Conservation (phyloP, 129 eudicot species). For the Helichrysum umbraculigerum region DNA sequence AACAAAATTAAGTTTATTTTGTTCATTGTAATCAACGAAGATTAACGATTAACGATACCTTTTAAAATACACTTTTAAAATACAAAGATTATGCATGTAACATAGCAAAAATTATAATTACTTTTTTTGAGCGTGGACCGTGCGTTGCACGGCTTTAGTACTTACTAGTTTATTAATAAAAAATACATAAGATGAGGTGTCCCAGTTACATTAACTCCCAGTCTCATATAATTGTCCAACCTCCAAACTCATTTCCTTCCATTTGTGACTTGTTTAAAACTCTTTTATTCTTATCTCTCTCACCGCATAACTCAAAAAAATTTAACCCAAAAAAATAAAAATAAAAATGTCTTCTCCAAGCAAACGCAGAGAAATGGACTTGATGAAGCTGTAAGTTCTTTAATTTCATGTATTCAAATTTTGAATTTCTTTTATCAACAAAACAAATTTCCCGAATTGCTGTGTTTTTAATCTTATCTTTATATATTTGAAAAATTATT, state of each 20-base stretch:
- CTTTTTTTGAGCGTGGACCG: too few relatives aligned
- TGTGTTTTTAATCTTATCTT: constrained; percentile 7
- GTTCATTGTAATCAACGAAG: too few relatives aligned
- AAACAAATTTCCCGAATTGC: background rate
- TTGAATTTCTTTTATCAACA: background rate
- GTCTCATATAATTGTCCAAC: background rate
- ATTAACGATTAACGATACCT: too few relatives aligned
- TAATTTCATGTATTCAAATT: constrained; percentile 18
- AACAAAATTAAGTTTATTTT: too few relatives aligned
- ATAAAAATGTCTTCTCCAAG: constrained; percentile 79
- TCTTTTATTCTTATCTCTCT: constrained; percentile 34
- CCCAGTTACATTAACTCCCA: too few relatives aligned
- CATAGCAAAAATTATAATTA: too few relatives aligned
- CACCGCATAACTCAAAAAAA: constrained; percentile 17
- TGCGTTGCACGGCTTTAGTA: too few relatives aligned
- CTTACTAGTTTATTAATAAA: too few relatives aligned
- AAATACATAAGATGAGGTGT: too few relatives aligned
- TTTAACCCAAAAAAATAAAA: background rate
- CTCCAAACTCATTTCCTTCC: constrained; percentile 14
- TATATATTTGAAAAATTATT: background rate
- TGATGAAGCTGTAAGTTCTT: constrained; percentile 76
- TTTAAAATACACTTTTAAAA: too few relatives aligned
- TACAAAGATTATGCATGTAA: too few relatives aligned
- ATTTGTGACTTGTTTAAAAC: constrained; percentile 3
- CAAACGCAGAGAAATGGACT: constrained; percentile 91